Evolutionary conservation across 2,329 filamentous ascomycete species (phyloP).

Genomic region (Pestalotiopsis sp.): DNA sequence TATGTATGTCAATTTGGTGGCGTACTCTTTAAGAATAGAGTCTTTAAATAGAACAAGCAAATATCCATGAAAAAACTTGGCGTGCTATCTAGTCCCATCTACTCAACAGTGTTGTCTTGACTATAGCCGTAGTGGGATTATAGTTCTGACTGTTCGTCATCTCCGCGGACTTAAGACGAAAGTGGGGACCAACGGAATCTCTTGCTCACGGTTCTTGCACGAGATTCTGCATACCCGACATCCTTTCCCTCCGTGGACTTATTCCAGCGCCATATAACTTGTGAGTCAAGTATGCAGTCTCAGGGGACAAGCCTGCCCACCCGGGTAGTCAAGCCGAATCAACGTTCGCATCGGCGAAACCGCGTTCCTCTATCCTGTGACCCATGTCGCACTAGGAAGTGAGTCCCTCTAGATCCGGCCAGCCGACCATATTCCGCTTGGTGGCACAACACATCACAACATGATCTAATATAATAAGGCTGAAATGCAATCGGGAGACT

Average conservation of each 20-base stretch:
- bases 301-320: constrained; percentile 10
- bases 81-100: no score
- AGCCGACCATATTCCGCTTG: background rate
- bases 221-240: background rate
- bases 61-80: no score
- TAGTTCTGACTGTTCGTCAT: background rate
- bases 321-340: background rate
- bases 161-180: background rate
- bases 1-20: no score
- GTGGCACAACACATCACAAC: background rate
- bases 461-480: constrained; percentile 15
- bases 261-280: background rate
- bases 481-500: constrained; percentile 29
- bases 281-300: background rate
- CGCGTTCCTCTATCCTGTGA: constrained; percentile 24
- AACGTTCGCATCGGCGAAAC: constrained; percentile 13
- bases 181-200: background rate
- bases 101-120: background rate
- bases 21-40: no score
- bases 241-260: background rate
- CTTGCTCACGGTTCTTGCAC: background rate
- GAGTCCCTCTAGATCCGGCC: constrained; percentile 2
- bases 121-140: background rate
- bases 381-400: constrained; percentile 24
- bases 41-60: no score